phyloP scores from a whole-genome alignment of 805 yeast genomes.

The Saccharomycopsis oosterbeekiorum region DNA sequence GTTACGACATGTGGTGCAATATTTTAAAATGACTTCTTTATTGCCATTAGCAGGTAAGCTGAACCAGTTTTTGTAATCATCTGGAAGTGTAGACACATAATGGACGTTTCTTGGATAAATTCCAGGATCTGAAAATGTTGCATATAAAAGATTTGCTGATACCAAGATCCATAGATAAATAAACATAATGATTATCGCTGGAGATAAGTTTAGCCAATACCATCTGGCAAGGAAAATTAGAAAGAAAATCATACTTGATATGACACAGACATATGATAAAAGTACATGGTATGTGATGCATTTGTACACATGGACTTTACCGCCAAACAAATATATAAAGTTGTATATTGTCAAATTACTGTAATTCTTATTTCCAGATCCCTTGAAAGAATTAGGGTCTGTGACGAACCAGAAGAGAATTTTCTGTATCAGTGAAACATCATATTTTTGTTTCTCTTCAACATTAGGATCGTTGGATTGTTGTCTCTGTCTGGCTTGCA shows the following conservation, averaged over 20 bases:
- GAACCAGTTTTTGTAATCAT: constrained; percentile 44
- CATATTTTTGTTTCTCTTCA: constrained; percentile 7
- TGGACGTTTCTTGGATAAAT: constrained; percentile 51
- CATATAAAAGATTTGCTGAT: constrained; percentile 39
- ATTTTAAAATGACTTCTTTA: constrained; percentile 35
- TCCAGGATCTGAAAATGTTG: constrained; percentile 63
- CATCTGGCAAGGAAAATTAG: constrained; percentile 41
- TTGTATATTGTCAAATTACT: constrained; percentile 32
- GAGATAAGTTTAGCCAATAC: constrained; percentile 48
- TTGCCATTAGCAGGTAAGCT: constrained; percentile 31
- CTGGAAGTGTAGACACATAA: constrained; percentile 35
- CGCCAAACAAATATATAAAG: constrained; percentile 53
- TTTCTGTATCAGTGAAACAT: constrained; percentile 3
- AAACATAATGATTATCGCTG: constrained; percentile 46
- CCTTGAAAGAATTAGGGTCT: constrained; percentile 1
- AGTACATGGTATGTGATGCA: constrained; percentile 33
- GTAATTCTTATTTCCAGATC: constrained; percentile 28
- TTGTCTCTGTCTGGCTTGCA: background rate
- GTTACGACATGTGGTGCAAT: constrained; percentile 54
- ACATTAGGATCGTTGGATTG: background rate
- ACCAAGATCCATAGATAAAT: constrained; percentile 48
- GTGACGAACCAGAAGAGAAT: constrained; percentile 5
- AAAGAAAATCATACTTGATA: constrained; percentile 45
- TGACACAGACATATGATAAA: constrained; percentile 26
- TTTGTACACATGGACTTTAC: constrained; percentile 42